A percentile compares a stretch with the other conserved stretches of the same genome.
Conservation (phyloP, 345 rosid species). For the Syzygium oleosum region DNA sequence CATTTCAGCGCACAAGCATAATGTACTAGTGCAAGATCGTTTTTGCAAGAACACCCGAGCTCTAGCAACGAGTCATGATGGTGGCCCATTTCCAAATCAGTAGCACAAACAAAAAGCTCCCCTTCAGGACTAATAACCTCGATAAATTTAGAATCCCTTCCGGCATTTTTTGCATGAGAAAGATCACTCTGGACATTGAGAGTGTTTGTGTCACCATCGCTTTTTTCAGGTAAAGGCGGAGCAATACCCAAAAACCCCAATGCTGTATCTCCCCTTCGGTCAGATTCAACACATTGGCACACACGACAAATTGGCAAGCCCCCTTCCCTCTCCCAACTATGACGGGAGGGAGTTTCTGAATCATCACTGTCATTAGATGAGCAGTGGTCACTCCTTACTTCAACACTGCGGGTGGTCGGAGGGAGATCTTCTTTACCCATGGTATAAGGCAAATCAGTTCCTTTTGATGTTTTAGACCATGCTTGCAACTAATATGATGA, state of each 20-base stretch:
- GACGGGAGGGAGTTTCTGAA: constrained; percentile 22
- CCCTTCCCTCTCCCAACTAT: constrained; percentile 64
- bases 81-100: constrained; percentile 72
- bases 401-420: constrained; percentile 29
- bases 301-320: constrained; percentile 78
- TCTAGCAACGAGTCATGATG: constrained; percentile 49
- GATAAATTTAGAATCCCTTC: constrained; percentile 38
- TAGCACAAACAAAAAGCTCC: constrained; percentile 60
- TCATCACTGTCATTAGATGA: constrained; percentile 35
- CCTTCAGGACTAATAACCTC: constrained; percentile 72
- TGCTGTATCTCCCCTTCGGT: constrained; percentile 72
- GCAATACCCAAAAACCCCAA: constrained; percentile 65
- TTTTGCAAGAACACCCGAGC: constrained; percentile 95
- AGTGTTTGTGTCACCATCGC: constrained; percentile 21
- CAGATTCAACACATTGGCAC: constrained; percentile 93
- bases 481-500: not conserved
- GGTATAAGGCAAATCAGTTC: constrained; percentile 6
- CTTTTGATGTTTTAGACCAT: not conserved
- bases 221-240: constrained; percentile 42
- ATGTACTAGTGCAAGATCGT: constrained; percentile 82
- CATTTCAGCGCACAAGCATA: constrained; percentile 95
- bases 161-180: constrained; percentile 18
- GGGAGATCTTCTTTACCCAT: constrained; percentile 62
- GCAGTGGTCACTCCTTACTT: constrained; percentile 7
- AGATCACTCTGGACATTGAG: constrained; percentile 20